Evolutionary conservation across 2,329 filamentous ascomycete genomes (phyloP).

Genomic region (Claviceps sp.): DNA sequence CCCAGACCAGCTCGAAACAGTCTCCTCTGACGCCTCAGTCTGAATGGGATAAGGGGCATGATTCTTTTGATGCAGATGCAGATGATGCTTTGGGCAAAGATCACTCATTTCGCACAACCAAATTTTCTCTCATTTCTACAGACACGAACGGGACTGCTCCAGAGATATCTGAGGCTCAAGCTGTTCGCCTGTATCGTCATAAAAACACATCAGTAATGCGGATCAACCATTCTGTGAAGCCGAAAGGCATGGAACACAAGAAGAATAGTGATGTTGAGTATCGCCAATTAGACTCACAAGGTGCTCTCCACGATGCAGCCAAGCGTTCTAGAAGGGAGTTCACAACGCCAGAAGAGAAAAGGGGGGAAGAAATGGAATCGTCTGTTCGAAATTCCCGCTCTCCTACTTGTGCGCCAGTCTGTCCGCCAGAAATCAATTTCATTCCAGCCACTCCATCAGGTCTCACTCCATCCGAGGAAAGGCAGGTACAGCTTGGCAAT

Average conservation of each 20-base stretch:
- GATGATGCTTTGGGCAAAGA: constrained; percentile 40
- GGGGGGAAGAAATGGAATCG: constrained; percentile 43
- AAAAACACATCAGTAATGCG: constrained; percentile 51
- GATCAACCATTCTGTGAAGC: constrained; percentile 41
- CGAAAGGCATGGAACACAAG: constrained; percentile 30
- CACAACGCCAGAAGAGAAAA: constrained; percentile 35
- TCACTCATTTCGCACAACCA: constrained; percentile 43
- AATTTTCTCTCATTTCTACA: constrained; percentile 47
- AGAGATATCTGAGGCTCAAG: constrained; percentile 49
- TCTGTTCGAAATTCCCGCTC: constrained; percentile 47
- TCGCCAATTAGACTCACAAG: constrained; percentile 9
- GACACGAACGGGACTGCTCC: constrained; percentile 49
- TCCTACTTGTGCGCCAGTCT: constrained; percentile 38
- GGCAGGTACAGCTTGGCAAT: constrained; percentile 37
- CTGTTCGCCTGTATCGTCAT: constrained; percentile 48
- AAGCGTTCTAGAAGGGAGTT: constrained; percentile 28
- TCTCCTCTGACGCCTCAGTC: neutral
- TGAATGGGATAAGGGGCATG: neutral
- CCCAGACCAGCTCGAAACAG: neutral
- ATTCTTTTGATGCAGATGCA: constrained; percentile 32
- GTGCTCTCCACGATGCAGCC: constrained; percentile 24
- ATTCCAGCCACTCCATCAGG: constrained; percentile 51
- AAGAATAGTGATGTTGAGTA: constrained; percentile 12
- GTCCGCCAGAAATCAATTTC: constrained; percentile 37
- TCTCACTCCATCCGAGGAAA: constrained; percentile 40